A percentile compares a stretch with the other conserved stretches of the same genome.
phyloP scores from a whole-genome alignment of 352 stramenopile genomes.

The Pythium biforme region DNA sequence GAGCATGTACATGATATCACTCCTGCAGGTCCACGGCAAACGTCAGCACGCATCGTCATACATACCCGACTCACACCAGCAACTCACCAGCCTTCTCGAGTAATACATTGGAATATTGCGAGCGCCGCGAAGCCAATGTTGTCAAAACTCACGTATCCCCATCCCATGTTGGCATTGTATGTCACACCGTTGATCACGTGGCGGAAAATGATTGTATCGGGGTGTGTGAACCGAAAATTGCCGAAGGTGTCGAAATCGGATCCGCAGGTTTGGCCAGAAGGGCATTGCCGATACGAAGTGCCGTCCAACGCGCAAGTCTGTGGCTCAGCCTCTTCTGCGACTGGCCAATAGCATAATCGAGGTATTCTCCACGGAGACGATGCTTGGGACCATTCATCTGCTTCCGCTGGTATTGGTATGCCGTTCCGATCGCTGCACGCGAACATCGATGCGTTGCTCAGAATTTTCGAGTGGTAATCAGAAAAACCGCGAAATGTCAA shows the following conservation, averaged over 20 bases:
- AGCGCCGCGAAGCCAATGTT: constrained; percentile 80
- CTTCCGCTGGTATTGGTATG: constrained; percentile 33
- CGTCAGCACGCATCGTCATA: background rate
- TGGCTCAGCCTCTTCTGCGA: constrained; percentile 64
- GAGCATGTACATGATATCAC: constrained; percentile 73
- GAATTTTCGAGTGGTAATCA: constrained; percentile 31
- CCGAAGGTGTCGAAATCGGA: constrained; percentile 62
- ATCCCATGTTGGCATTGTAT: constrained; percentile 82
- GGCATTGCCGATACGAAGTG: constrained; percentile 38
- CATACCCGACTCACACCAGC: background rate
- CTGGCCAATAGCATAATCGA: constrained; percentile 87
- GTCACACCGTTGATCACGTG: constrained; percentile 38
- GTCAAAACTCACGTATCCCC: constrained; percentile 88
- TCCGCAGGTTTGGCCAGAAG: constrained; percentile 45
- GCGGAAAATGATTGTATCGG: constrained; percentile 33
- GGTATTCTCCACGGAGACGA: constrained; percentile 49
- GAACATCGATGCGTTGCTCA: constrained; percentile 41
- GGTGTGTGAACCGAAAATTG: constrained; percentile 66
- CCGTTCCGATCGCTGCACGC: constrained; percentile 35
- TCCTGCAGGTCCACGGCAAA: background rate
- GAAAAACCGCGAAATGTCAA: constrained; percentile 32
- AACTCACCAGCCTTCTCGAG: constrained; percentile 88
- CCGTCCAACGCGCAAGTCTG: constrained; percentile 57
- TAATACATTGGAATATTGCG: constrained; percentile 90
- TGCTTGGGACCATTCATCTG: constrained; percentile 44